phyloP scores from a whole-genome alignment of 2,329 filamentous ascomycete genomes.

The Penicillium thymicola region DNA sequence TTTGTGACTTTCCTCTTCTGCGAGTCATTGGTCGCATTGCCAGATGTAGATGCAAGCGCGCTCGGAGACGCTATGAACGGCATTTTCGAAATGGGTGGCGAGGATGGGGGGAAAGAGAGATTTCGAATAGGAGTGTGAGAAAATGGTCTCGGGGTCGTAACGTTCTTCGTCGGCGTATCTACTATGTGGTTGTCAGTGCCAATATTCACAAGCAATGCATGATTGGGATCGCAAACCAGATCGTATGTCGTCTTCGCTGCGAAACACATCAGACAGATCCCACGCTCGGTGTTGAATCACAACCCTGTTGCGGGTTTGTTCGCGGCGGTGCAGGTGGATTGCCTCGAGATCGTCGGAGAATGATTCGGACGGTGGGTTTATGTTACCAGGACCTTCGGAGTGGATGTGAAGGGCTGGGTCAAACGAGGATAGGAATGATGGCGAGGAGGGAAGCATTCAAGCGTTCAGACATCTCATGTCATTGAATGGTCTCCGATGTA shows the following conservation, averaged over 20 bases:
- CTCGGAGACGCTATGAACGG: constrained; percentile 43
- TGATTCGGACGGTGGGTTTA: constrained; percentile 30
- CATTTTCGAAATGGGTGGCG: constrained; percentile 36
- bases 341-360: constrained; percentile 43
- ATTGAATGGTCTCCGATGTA: constrained; percentile 6
- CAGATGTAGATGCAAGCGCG: constrained; percentile 36
- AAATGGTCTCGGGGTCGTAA: constrained; percentile 11
- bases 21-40: constrained; percentile 32
- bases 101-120: constrained; percentile 30
- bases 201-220: not conserved
- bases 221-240: constrained; percentile 25
- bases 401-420: constrained; percentile 51
- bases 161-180: constrained; percentile 41
- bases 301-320: constrained; percentile 36
- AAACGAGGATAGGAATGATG: constrained; percentile 46
- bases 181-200: not conserved
- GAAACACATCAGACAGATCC: constrained; percentile 43
- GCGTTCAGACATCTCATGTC: constrained; percentile 19
- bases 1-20: constrained; percentile 42
- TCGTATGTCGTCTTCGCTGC: constrained; percentile 42
- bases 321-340: constrained; percentile 32
- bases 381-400: constrained; percentile 39
- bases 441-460: constrained; percentile 36
- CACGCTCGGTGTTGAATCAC: constrained; percentile 45
- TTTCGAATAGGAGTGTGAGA: constrained; percentile 13